Base-by-base conservation (phyloP, 805 yeast species). In the Priceomyces haplophilus region DNA sequence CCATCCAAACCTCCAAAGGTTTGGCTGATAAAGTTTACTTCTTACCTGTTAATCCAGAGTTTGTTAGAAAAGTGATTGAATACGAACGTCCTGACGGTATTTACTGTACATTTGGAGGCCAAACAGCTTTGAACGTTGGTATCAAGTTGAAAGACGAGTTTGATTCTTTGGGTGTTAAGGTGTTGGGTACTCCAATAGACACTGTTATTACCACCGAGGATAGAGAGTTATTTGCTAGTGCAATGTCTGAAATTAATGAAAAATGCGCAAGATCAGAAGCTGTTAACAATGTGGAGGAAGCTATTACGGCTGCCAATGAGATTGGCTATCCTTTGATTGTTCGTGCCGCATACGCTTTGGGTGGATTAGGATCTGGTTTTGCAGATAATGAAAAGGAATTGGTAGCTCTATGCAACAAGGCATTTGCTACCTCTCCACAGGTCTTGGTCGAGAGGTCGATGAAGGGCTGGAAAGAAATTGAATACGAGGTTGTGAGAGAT, bases 401-500 rank as follows among this genome's bases (percentile, higher is more conserved):
- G 58, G 76, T 84, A 44, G 90, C 80, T 35, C 76, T 91, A 53
- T 89, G 97, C 74, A 80, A 81, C 60, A 83, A 85, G 62, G 97
- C 98, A 0, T 89, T 91, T 65, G 96, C 98, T 40, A 80, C 95
- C 21, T 85, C 96, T 44, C 97, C 99, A 10, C 99, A 91, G 73
- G 95, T 91, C 43, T 76, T 91, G 51, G 93, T 91, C 49, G 99
- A 91, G 75, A 82, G 83, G 63, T 88, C 97, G 37, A 87, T 91
- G 96, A 93, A 93, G 73, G 99, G 99, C 51, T 91, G 99, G 99
- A 91, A 91, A 67, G 99, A 91, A 73, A 86, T 91, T 56, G 99
- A 91, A 72, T 91, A 91, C 67, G 99, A 91, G 71, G 99, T 91
- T 66, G 99, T 91, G 42, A 88, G 99, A 68, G 99, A 91, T 71